Evolutionary conservation across 768 basidiomycete species (phyloP).

Genomic region (Auricularia sp.): DNA sequence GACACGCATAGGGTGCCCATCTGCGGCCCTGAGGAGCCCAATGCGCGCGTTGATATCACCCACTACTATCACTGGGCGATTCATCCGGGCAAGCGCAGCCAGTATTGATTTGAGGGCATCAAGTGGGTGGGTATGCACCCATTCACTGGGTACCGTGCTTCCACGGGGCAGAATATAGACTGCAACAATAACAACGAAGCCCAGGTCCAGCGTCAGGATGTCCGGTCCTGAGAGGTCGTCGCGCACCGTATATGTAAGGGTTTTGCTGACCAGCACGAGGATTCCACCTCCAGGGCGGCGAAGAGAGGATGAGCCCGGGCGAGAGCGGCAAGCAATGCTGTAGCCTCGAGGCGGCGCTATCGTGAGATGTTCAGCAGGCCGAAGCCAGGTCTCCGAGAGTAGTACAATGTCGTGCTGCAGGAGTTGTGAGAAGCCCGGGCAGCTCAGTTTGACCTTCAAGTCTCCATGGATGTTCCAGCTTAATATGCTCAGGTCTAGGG

Average conservation of each 20-base stretch:
- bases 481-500: not conserved
- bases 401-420: not conserved
- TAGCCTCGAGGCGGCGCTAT: not conserved
- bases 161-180: too few relatives aligned
- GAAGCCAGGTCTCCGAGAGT: not conserved
- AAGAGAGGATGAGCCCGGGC: not conserved
- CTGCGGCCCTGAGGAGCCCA: not conserved
- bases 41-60: not conserved
- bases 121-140: not conserved
- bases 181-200: not conserved
- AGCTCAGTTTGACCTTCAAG: not conserved
- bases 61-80: not conserved
- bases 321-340: not conserved
- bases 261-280: not conserved
- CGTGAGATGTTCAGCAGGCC: not conserved
- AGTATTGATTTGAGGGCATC: not conserved
- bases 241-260: not conserved
- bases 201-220: not conserved
- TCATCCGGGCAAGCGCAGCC: not conserved
- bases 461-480: not conserved
- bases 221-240: not conserved
- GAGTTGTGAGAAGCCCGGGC: not conserved
- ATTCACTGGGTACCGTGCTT: not conserved
- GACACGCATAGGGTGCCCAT: not conserved
- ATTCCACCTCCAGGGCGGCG: not conserved